Base-by-base conservation (phyloP, 768 basidiomycete genomes). In the Russula olivacea region DNA sequence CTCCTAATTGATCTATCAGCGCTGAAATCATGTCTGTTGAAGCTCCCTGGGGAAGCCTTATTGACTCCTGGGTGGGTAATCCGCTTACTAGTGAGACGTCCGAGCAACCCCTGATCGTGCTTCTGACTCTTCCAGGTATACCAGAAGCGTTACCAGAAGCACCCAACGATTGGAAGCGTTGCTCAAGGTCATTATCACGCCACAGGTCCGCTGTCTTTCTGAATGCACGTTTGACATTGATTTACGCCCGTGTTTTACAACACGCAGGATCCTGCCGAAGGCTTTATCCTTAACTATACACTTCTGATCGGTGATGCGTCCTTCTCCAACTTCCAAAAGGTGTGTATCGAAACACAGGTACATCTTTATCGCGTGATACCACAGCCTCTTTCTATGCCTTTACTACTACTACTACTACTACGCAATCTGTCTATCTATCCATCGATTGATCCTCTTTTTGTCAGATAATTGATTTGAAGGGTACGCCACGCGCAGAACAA, bases 261-360 rank as follows among this genome's bases (percentile, higher is more conserved):
- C 28, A 28, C 38, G 6, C 57, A 96, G 88, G 91, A 95, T 69
- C 94, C 96, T 17, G 78, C 91, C 1, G 93, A 96, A 72, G 92
- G 89, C 2, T 98, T 99, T 71, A 91, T 98, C 64, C 80, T 94
- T 59, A 98, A 98, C 71, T 99, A 98, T 71, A 94, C 92, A 9
- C 80, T 98, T 28, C 81, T 98, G 61, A 91, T 99, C 65, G 92
- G 92, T 25, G 96, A 98, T 74, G 87, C 89, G 6, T 95, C 94
- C 2, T 95, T 95, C 74, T 89, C 88, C 34, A 98, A 98, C 75
- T 99, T 99, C 78, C 97, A 98, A 78, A 99, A 99, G 85, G 93
- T 89, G 38, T 43, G 74, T 36, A n/a, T 50, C 12, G 15, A 34
- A 19, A 57, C 21, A 12, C 23, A 12, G 34, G 28, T 52, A 28